Conservation (phyloP, 768 basidiomycete genomes). For the Xanthoconium stramineum region DNA sequence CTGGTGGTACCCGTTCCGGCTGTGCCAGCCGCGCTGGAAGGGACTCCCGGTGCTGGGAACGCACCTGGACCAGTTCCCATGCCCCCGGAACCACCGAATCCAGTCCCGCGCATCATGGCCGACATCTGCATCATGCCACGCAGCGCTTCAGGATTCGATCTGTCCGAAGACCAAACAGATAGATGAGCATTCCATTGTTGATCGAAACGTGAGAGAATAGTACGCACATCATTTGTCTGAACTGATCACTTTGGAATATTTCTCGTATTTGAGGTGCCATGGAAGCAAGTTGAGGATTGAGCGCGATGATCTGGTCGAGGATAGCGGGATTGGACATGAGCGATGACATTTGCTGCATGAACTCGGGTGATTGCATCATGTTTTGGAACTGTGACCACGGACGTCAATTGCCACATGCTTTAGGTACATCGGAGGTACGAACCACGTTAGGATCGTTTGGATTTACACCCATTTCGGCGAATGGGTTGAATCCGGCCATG, state of each 20-base stretch:
- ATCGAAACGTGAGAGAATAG: not conserved
- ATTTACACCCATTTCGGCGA: constrained; percentile 88
- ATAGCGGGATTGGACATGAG: constrained; percentile 89
- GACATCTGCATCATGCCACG: constrained; percentile 78
- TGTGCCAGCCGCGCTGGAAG: constrained; percentile 26
- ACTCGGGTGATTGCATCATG: constrained; percentile 84
- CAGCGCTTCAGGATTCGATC: constrained; percentile 75
- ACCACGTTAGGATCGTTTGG: constrained; percentile 94
- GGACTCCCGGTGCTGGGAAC: constrained; percentile 64
- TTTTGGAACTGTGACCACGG: constrained; percentile 56
- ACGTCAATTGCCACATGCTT: not conserved
- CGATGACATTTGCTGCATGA: constrained; percentile 81
- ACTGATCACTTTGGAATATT: constrained; percentile 72
- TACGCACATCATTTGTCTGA: constrained; percentile 71
- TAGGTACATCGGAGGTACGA: constrained; percentile 22
- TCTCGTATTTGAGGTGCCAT: constrained; percentile 82
- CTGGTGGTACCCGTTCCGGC: constrained; percentile 17
- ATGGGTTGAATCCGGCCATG: constrained; percentile 89
- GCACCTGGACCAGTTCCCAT: constrained; percentile 16
- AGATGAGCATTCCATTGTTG: not conserved
- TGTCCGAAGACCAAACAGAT: constrained; percentile 21
- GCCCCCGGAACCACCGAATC: constrained; percentile 41
- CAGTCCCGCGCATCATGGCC: constrained; percentile 19
- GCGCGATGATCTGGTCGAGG: constrained; percentile 80
- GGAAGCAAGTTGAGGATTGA: constrained; percentile 69